Percentiles rank a stretch among this genome's conserved stretches.
Conservation (phyloP, 78 protist species). For the slime mould (Dictyostelium discoideum) region dicty_2.7 NC_007090.3:3960001-3960500, state of each 20-base stretch:
- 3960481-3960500: slow-evolving; percentile 33
- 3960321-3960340: slow-evolving; percentile 22
- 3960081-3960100: slow-evolving; percentile 98
- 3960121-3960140: slow-evolving; percentile 6
- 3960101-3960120: slow-evolving; percentile 85
- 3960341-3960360: slow-evolving; percentile 10
- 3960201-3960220: slow-evolving; percentile 16
- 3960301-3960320: slow-evolving; percentile 47
- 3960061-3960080: slow-evolving; percentile 98
- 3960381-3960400: slow-evolving; percentile 98
- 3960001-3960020: background rate
- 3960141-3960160: slow-evolving; percentile 56
- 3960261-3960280: slow-evolving; percentile 23
- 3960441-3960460: slow-evolving; percentile 98
- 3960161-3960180: slow-evolving; percentile 33
- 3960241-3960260: background rate
- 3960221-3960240: slow-evolving; percentile 20
- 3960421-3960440: slow-evolving; percentile 49
- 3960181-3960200: background rate
- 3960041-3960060: slow-evolving; percentile 91
- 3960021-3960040: background rate
- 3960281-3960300: slow-evolving; percentile 5
- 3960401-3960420: slow-evolving; percentile 62
- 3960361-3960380: slow-evolving; percentile 82
- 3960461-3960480: slow-evolving; percentile 93